Evolutionary conservation across 2,329 filamentous ascomycete genomes (phyloP), one percentile per base, ranked within the genome.

Genomic region (Thielaviopsis populi): DNA sequence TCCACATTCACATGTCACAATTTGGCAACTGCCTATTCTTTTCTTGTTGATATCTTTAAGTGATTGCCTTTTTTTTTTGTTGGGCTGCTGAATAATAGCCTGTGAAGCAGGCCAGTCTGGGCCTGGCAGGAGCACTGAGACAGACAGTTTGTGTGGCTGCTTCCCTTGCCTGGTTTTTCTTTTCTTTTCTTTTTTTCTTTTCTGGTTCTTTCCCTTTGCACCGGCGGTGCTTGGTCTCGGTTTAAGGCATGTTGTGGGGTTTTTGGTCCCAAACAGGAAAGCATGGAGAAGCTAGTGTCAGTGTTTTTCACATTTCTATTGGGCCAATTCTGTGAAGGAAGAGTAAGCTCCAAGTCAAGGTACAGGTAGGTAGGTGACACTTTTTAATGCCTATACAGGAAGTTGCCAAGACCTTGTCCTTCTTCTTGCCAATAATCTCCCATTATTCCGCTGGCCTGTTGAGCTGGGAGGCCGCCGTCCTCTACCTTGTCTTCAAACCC

Each of bases 1-100:
- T 56, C 5, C 53, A 56, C 4, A 27, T 56, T 56, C 53, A 56
- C 53, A 56, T 56, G 53, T 56, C 27, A 56, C 53, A 56, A 13
- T 37, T 56, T 37, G 30, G 53, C 30, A 56, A n/a, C 15, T n/a
- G 30, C 11, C 46, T 50, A 3, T 15, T 24, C 22, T 37, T 3
- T 24, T 50, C 46, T 50, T 50, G 15, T 10, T 19, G 4, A 6
- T 15, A 37, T 19, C 37, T 56, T 56, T 1, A 15, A 15, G 46
- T 11, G 7, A 15, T n/a, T 30, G 42, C 42, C 17, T 54, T 10
- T 11, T 46, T 50, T 27, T 27, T 50, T 27, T 27, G 46, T 24
- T 50, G 11, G 11, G 15, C 19, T 50, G 22, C 3, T 50, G 46
- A 50, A 50, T 50, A 27, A 50, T 50, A 13, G 1, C 19, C 6